These are phyloP conservation scores for Clarireedia monteithiana DNA, from an alignment of 2,329 filamentous ascomycete species.

Conservation along the genomic window DNA sequence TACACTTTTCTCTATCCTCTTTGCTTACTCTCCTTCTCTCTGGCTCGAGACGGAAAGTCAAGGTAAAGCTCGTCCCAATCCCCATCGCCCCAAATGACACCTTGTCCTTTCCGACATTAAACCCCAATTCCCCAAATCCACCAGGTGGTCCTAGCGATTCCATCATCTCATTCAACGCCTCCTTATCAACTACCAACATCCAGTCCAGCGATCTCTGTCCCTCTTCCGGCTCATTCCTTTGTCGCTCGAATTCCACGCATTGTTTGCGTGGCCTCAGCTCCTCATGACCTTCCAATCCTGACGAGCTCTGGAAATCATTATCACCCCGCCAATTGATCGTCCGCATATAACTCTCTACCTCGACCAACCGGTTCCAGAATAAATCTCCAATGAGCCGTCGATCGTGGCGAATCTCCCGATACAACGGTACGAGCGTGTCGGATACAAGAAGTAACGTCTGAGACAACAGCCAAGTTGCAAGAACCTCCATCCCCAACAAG, in stretches of 20 bases:
- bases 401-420: neutral
- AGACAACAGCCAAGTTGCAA: neutral
- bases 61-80: constrained; percentile 10
- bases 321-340: neutral
- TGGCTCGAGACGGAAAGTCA: constrained; percentile 3
- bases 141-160: constrained; percentile 15
- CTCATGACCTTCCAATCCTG: neutral
- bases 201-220: constrained; percentile 10
- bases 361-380: neutral
- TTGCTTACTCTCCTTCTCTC: neutral
- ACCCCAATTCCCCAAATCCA: constrained; percentile 16
- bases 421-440: neutral
- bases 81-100: constrained; percentile 13
- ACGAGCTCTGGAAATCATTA: neutral
- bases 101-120: constrained; percentile 10
- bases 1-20: neutral
- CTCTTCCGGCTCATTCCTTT: constrained; percentile 1
- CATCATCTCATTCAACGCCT: constrained; percentile 16
- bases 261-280: neutral
- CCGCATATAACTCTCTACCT: neutral
- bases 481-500: neutral
- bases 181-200: constrained; percentile 11
- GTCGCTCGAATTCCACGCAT: neutral
- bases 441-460: neutral
- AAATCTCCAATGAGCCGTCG: neutral